A percentile compares a stretch with the other conserved stretches of the same genome.
Evolutionary conservation across 257 asterid species (phyloP).

Genomic region (Vinca minor): DNA sequence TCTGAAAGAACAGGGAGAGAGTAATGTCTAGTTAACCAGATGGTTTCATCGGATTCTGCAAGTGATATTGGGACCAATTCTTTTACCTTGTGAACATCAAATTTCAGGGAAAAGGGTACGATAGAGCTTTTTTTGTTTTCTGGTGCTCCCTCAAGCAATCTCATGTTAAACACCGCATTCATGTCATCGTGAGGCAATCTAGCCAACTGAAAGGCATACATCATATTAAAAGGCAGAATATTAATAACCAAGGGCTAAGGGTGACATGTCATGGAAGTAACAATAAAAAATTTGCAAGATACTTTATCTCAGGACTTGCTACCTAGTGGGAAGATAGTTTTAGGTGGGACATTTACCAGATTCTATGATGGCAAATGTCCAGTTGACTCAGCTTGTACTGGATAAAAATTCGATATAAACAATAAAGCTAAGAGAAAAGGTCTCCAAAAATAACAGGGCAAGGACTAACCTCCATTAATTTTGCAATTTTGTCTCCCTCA

Average conservation of each 20-base stretch:
- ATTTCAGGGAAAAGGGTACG: slow-evolving; percentile 73
- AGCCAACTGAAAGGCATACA: slow-evolving; percentile 56
- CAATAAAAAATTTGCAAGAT: not conserved
- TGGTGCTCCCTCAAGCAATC: slow-evolving; percentile 71
- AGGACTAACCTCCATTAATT: slow-evolving; percentile 73
- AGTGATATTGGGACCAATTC: slow-evolving; percentile 7
- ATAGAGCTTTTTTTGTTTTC: slow-evolving; percentile 62
- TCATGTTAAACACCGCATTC: slow-evolving; percentile 92
- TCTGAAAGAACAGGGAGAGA: too few relatives aligned
- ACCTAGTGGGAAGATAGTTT: not conserved
- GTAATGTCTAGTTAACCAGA: too few relatives aligned
- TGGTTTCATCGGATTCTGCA: slow-evolving; percentile 11
- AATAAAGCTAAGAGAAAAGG: not conserved
- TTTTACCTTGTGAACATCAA: slow-evolving; percentile 86
- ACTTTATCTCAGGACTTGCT: too few relatives aligned
- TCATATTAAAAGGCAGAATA: not conserved
- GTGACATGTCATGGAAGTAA: not conserved
- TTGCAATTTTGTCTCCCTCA: slow-evolving; percentile 76
- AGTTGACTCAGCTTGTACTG: not conserved
- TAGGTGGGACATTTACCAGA: not conserved
- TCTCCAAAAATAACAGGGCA: not conserved
- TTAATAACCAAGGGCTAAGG: not conserved
- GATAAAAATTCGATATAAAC: not conserved
- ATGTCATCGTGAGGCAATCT: slow-evolving; percentile 67
- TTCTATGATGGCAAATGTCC: not conserved